Conservation (phyloP, 2,329 filamentous ascomycete species). For the Zalaria sp. region DNA sequence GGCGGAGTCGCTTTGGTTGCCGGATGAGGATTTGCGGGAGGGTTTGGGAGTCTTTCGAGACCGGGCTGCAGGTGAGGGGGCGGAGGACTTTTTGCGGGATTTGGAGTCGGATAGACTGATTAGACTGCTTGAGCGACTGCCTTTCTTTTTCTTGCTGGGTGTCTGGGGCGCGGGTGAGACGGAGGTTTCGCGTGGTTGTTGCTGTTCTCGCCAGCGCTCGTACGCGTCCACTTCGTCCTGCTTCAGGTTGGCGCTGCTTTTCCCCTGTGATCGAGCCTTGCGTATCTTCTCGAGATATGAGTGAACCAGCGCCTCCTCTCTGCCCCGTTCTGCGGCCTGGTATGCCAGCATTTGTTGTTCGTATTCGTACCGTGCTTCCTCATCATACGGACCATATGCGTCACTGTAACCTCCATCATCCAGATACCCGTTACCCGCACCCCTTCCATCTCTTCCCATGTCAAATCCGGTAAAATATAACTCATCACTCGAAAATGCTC, state of each 20-base stretch:
- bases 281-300: constrained; percentile 69
- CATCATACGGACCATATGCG: constrained; percentile 30
- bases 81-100: constrained; percentile 17
- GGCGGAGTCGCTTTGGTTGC: constrained; percentile 12
- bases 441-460: constrained; percentile 24
- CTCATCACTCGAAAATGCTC: constrained; percentile 28
- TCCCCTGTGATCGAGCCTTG: constrained; percentile 61
- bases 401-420: constrained; percentile 35
- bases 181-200: constrained; percentile 1
- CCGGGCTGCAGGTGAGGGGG: constrained; percentile 18
- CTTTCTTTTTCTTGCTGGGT: constrained; percentile 13
- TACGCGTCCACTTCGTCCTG: constrained; percentile 69
- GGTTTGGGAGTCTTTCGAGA: constrained; percentile 15
- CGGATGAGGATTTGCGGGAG: constrained; percentile 11
- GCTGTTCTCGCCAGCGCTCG: constrained; percentile 37
- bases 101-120: constrained; percentile 22
- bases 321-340: constrained; percentile 29
- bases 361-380: constrained; percentile 3
- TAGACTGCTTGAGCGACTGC: constrained; percentile 19
- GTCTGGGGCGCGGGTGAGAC: constrained; percentile 8
- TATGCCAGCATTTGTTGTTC: background rate
- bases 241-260: constrained; percentile 65
- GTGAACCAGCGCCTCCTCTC: constrained; percentile 63
- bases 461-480: constrained; percentile 35
- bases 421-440: constrained; percentile 21